A percentile compares a stretch with the other conserved stretches of the same genome.
Conservation (phyloP, 345 rosid species). For the Ceriops tagal region DNA sequence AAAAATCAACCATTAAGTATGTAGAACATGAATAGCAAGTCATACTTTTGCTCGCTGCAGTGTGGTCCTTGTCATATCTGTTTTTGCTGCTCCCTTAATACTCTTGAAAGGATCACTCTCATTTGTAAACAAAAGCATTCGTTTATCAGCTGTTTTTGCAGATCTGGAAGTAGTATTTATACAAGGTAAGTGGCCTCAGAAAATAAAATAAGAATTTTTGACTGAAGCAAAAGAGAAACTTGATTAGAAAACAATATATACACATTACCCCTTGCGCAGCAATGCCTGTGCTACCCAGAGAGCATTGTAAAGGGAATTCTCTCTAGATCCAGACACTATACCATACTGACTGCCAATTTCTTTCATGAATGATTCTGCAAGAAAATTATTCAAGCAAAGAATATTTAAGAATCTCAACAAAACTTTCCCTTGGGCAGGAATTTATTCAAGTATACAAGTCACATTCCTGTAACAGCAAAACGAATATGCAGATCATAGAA, state of each 20-base stretch:
- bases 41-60: constrained; percentile 89
- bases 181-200: constrained; percentile 3
- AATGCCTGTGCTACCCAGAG: constrained; percentile 98
- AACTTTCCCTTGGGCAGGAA: too few species aligned
- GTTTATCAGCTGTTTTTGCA: constrained; percentile 72
- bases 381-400: constrained; percentile 3
- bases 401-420: background rate
- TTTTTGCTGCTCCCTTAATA: constrained; percentile 63
- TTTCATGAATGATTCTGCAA: constrained; percentile 62
- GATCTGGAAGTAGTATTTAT: constrained; percentile 52
- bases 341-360: constrained; percentile 88
- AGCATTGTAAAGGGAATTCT: constrained; percentile 88
- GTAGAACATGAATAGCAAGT: constrained; percentile 6
- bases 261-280: constrained; percentile 82
- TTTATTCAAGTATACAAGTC: too few species aligned
- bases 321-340: constrained; percentile 77
- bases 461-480: too few species aligned
- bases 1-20: constrained; percentile 3
- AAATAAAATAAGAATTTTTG: background rate
- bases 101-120: constrained; percentile 93
- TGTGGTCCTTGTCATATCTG: constrained; percentile 88
- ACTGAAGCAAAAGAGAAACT: background rate
- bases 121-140: constrained; percentile 81
- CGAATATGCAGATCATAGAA: too few species aligned
- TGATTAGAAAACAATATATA: background rate